Evolutionary conservation across 2,329 filamentous ascomycete genomes (phyloP), one percentile per base, ranked within the genome.

Genomic region (Scleromitrula shiraiana): DNA sequence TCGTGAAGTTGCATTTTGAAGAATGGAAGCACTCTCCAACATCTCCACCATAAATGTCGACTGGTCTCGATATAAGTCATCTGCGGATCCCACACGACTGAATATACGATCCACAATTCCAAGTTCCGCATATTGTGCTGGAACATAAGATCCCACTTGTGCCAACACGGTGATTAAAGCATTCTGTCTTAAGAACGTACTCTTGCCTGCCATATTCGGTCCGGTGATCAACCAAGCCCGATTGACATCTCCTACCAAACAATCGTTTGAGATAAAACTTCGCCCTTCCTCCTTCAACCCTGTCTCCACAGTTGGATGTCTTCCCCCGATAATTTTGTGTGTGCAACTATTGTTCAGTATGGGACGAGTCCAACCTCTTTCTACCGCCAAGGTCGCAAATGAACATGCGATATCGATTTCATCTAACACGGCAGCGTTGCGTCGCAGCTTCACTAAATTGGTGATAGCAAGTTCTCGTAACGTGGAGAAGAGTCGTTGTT

Each of bases 1-100:
- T 20, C 83, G 77, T 1, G 81, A 69, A 1, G 91, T 97, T 0
- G 93, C 91, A 56, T 86, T 76, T 52, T 84, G 86, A 44, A 98
- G 75, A 45, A 98, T 98, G 22, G 85, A 77, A 2, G 91, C 90
- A 17, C 93, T 95, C 68, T 98, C 93, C 2, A 96, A 76, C 93
- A 98, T 98, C 69, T 98, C 93, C 1, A 97, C 88, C 93, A 98
- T 97, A 67, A 98, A 98, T 0, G 94, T 98, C 45, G 88, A 95
- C 66, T 97, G 90, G 69, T 95, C 86, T 42, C 82, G 80, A 69
- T 86, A 96, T n/a, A 98, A 74, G 64, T 95, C 91, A 65, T 98
- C 94, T 2, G 91, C 93, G 1, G 89, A 94, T 2, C 93, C 93
- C 19, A 94, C 85, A 63, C 93, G 86, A 62, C 85, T 93, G 70